phyloP scores from a whole-genome alignment of 495 filamentous ascomycete species.

The Tuber umbilicatum region DNA sequence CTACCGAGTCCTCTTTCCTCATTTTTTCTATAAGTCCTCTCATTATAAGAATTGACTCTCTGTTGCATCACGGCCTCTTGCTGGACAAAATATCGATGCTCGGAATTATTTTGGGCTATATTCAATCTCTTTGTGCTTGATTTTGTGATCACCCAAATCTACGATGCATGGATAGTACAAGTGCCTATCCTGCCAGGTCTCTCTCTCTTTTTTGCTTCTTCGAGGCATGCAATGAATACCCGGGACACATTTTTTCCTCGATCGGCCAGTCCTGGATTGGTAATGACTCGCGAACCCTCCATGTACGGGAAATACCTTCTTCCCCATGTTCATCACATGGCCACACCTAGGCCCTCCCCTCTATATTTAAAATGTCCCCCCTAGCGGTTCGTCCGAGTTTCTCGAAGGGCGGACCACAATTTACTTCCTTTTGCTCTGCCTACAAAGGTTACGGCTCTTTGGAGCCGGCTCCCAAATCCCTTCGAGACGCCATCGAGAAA shows the following conservation, averaged over 20 bases:
- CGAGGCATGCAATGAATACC: conserved; percentile 2
- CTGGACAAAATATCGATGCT: background rate
- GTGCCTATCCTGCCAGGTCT: background rate
- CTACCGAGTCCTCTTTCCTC: background rate
- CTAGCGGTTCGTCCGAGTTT: background rate
- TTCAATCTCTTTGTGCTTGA: background rate
- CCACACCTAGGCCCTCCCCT: background rate
- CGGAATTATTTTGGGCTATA: background rate
- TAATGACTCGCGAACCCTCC: conserved; percentile 4
- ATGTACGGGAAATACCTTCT: background rate
- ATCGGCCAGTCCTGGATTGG: background rate
- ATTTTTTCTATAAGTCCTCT: background rate
- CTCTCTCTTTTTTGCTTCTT: background rate
- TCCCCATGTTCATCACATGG: background rate
- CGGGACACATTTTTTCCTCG: background rate
- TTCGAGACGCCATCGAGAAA: background rate
- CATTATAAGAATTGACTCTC: background rate
- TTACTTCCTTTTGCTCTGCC: background rate
- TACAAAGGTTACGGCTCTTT: background rate
- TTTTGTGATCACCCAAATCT: conserved; percentile 2
- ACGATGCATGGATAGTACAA: background rate
- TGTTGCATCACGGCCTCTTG: background rate
- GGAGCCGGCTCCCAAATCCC: background rate
- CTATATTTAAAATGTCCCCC: background rate
- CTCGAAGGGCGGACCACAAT: background rate